phyloP scores from a whole-genome alignment of 2,329 filamentous ascomycete genomes.

The Fusarium beomiforme region DNA sequence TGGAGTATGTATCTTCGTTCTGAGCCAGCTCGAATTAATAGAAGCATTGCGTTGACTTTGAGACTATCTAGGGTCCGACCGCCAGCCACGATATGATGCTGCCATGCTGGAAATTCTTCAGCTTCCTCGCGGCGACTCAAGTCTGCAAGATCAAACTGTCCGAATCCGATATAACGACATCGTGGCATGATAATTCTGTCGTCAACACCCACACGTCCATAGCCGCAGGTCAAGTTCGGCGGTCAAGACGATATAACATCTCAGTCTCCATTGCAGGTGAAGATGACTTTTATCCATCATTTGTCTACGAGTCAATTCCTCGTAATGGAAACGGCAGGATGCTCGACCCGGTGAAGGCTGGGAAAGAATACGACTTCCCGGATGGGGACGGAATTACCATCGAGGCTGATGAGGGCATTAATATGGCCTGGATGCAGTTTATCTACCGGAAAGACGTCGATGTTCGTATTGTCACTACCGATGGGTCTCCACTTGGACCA shows the following conservation, averaged over 20 bases:
- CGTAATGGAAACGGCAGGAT: background rate
- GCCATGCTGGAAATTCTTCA: background rate
- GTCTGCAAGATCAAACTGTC: accelerated
- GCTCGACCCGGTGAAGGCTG: background rate
- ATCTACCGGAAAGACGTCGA: background rate
- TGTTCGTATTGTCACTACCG: background rate
- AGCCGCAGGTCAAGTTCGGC: background rate
- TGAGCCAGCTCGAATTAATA: too few species aligned
- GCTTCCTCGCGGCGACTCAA: background rate
- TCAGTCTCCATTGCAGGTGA: background rate
- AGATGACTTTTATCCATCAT: background rate
- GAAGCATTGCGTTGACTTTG: background rate
- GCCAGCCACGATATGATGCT: background rate
- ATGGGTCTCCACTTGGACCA: background rate
- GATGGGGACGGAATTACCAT: background rate
- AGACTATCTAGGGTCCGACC: background rate
- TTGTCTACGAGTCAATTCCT: background rate
- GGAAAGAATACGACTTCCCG: background rate
- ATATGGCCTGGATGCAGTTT: background rate
- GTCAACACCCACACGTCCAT: background rate
- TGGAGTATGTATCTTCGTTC: too few species aligned
- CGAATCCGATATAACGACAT: background rate
- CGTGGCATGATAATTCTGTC: background rate
- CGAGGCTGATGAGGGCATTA: background rate
- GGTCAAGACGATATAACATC: background rate